phyloP scores from a whole-genome alignment of 2,329 filamentous ascomycete genomes.

The Cyanodermella asteris region DNA sequence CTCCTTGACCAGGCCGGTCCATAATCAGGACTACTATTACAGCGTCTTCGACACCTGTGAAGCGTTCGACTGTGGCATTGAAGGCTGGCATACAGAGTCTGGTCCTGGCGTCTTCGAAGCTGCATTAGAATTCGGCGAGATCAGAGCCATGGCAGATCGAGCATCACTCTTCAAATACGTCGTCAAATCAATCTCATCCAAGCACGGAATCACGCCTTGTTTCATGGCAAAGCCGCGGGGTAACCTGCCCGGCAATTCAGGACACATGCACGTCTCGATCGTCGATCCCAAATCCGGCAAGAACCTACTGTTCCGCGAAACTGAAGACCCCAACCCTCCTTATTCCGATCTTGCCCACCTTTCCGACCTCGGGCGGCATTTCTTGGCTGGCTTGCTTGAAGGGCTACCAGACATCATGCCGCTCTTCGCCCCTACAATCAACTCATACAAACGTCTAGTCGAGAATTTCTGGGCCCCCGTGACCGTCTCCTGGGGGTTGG shows the following conservation, averaged over 20 bases:
- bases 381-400: slow-evolving; percentile 72
- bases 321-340: slow-evolving; percentile 45
- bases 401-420: slow-evolving; percentile 93
- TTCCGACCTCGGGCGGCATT: slow-evolving; percentile 76
- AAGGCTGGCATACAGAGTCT: slow-evolving; percentile 90
- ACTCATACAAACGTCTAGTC: slow-evolving; percentile 93
- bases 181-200: slow-evolving; percentile 70
- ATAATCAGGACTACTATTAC: slow-evolving; percentile 88
- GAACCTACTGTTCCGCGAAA: slow-evolving; percentile 62
- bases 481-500: slow-evolving; percentile 88
- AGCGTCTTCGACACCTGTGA: slow-evolving; percentile 62
- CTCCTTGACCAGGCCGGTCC: slow-evolving; percentile 63
- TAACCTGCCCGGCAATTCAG: slow-evolving; percentile 80
- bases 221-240: slow-evolving; percentile 97
- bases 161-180: slow-evolving; percentile 86
- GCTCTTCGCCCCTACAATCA: slow-evolving; percentile 77
- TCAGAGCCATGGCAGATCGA: slow-evolving; percentile 74
- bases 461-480: slow-evolving; percentile 99
- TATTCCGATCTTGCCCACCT: slow-evolving; percentile 59
- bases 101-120: slow-evolving; percentile 92
- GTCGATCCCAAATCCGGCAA: slow-evolving; percentile 57
- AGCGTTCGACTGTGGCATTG: slow-evolving; percentile 58
- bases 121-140: slow-evolving; percentile 71
- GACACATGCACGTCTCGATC: slow-evolving; percentile 86
- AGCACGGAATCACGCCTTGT: slow-evolving; percentile 80